Evolutionary conservation across 169 alveolate species (phyloP).

Genomic region (Condylostoma magnum): DNA sequence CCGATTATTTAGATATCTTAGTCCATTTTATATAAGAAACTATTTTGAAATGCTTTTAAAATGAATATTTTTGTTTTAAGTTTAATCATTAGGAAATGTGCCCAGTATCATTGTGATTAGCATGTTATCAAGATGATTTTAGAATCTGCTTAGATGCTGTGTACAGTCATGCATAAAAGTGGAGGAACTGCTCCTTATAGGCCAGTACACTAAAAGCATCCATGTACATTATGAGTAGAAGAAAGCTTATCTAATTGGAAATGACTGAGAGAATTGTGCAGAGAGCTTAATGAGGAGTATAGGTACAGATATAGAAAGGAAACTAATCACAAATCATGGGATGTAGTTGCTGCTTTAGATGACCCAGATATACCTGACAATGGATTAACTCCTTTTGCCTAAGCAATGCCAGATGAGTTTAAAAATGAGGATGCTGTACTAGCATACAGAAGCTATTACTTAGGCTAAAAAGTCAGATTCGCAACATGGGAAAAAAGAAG

Average conservation of each 20-base stretch:
- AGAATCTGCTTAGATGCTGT: slow-evolving; percentile 18
- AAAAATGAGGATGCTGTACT: neutral
- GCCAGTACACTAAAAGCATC: slow-evolving; percentile 5
- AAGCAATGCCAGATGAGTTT: slow-evolving; percentile 23
- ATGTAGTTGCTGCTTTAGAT: neutral
- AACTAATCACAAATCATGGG: neutral
- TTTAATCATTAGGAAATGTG: neutral
- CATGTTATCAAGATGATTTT: slow-evolving; percentile 14
- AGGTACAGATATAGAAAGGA: neutral
- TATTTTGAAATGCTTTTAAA: no score
- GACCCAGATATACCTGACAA: slow-evolving; percentile 7
- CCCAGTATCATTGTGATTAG: slow-evolving; percentile 8
- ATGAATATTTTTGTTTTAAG: slow-evolving; percentile 16
- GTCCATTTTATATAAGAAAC: no score
- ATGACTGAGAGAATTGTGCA: neutral
- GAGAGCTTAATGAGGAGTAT: neutral
- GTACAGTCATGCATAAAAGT: neutral
- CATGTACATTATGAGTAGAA: slow-evolving; percentile 6
- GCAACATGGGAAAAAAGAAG: slow-evolving; percentile 7
- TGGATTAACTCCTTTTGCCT: neutral
- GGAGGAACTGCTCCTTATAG: slow-evolving; percentile 1
- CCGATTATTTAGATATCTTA: no score
- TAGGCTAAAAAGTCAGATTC: neutral
- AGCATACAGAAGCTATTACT: slow-evolving; percentile 3
- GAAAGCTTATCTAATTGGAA: neutral